Base-by-base conservation (phyloP, 2,329 filamentous ascomycete species). In the Drechmeria coniospora region DNA sequence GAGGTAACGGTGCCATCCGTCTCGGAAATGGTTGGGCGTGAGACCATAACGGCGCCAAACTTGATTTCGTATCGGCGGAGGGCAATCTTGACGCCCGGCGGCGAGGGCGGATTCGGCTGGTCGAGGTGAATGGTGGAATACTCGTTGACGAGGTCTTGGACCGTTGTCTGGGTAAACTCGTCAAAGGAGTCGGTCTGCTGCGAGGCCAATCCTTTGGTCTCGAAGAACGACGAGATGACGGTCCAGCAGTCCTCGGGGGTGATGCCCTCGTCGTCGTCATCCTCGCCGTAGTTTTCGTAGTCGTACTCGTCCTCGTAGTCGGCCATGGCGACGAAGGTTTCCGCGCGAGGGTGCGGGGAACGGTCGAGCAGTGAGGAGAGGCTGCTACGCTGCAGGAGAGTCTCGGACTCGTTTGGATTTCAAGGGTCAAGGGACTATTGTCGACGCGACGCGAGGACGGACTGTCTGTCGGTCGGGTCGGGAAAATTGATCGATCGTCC, bases 121-220 rank as follows among this genome's bases (percentile, higher is more conserved):
- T 98, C 90, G 38, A 98, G 72, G n/a, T 81, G 84, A 35, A 95
- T 77, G 39, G 78, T 74, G 22, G 81, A 82, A 50, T 93, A 87
- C 53, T 95, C 90, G 45, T 84, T 77, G 33, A 98, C 79, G 34
- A 98, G 73, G 44, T 93, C 82, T 48, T 95, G 86, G 56, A 98
- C 87, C 1, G 86, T 94, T 14, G 81, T 84, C 34, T 79, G 76
- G 32, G 90, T 86, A 47, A 98, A 98, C 50, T 95, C 86, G 57
- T 98, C 84, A 57, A 93, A 98, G 0, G 92, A 98, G 52, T 95
- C 87, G 36, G 95, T 76, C 61, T 98, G 90, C 57, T 98, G 87
- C 11, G 90, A 93, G 14, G 93, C 90, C 18, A 98, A 68, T 45
- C 90, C 87, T 58, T 95, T 98, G 36, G 75, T 71, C 43, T 94